Evolutionary conservation across 1,284 basidiomycete species (phyloP).

Genomic region (Pterulicium gracile): DNA sequence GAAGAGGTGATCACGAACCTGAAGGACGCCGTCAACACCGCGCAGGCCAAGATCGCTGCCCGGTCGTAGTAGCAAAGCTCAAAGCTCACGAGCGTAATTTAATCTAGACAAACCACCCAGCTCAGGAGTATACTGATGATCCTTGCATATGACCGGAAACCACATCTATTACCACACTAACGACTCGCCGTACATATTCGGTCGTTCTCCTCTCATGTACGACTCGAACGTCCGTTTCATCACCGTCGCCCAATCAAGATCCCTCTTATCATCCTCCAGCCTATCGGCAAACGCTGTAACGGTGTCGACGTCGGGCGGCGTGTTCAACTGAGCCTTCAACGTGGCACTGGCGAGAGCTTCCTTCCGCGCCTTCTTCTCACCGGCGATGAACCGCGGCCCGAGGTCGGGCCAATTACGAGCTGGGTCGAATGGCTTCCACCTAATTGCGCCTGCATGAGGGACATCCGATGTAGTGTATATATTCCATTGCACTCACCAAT

Average conservation of each 20-base stretch:
- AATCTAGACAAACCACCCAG: too few species aligned
- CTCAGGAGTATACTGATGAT: too few species aligned
- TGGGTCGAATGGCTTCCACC: slow-evolving; percentile 92
- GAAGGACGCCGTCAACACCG: slow-evolving; percentile 62
- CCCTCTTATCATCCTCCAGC: slow-evolving; percentile 46
- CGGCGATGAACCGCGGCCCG: slow-evolving; percentile 65
- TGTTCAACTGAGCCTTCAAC: slow-evolving; percentile 10
- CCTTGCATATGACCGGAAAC: too few species aligned
- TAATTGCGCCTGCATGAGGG: too few species aligned
- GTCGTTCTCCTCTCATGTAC: slow-evolving; percentile 76
- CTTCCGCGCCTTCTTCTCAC: slow-evolving; percentile 51
- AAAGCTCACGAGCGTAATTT: not conserved
- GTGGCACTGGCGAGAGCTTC: slow-evolving; percentile 13
- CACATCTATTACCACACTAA: slow-evolving; percentile 61
- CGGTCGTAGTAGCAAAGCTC: slow-evolving; percentile 4
- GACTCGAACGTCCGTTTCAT: slow-evolving; percentile 88
- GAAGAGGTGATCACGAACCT: slow-evolving; percentile 68
- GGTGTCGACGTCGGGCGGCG: slow-evolving; percentile 15
- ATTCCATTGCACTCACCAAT: slow-evolving; percentile 51
- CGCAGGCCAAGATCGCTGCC: slow-evolving; percentile 40
- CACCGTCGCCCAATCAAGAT: slow-evolving; percentile 84
- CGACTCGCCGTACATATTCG: slow-evolving; percentile 91
- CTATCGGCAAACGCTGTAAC: slow-evolving; percentile 24
- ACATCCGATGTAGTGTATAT: too few species aligned
- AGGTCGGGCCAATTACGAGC: slow-evolving; percentile 87